A percentile compares a stretch with the other conserved stretches of the same genome.
These are phyloP conservation scores for Kandelia obovata DNA, from an alignment of 345 rosid genomes.

Conservation along the genomic window DNA sequence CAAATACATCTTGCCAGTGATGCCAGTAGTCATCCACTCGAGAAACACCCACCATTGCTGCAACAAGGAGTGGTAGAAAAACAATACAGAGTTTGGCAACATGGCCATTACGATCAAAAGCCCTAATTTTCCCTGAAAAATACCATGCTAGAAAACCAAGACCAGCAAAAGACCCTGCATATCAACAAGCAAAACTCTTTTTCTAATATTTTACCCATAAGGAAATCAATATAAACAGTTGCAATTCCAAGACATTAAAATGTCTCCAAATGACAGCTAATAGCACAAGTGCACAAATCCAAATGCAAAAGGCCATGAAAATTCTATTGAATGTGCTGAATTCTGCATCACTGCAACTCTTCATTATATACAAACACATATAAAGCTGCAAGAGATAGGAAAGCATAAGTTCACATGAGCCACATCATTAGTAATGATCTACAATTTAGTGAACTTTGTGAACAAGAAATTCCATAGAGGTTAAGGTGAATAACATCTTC, in stretches of 20 bases:
- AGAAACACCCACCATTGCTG: slow-evolving; percentile 78
- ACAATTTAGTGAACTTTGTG: background rate
- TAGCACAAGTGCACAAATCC: no score
- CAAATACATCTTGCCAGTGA: slow-evolving; percentile 96
- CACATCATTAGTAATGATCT: slow-evolving; percentile 1
- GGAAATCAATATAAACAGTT: background rate
- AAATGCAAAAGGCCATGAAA: no score
- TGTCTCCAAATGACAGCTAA: no score
- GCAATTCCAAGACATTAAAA: background rate
- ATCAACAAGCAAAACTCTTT: slow-evolving; percentile 25
- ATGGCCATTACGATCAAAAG: slow-evolving; percentile 78
- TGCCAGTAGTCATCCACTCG: slow-evolving; percentile 98
- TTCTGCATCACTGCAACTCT: no score
- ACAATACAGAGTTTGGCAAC: slow-evolving; percentile 83
- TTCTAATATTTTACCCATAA: background rate
- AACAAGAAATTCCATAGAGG: background rate
- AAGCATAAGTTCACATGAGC: background rate
- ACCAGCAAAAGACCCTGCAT: slow-evolving; percentile 91
- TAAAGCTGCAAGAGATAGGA: no score
- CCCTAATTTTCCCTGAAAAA: slow-evolving; percentile 72
- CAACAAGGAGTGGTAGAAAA: slow-evolving; percentile 64
- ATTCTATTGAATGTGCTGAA: no score
- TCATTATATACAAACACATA: no score
- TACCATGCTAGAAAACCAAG: slow-evolving; percentile 71
- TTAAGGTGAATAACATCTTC: no score